A percentile compares a stretch with the other conserved stretches of the same genome.
These are phyloP conservation scores for Microsporum ferrugineum DNA, from an alignment of 2,329 filamentous ascomycete species.

Conservation along the genomic window DNA sequence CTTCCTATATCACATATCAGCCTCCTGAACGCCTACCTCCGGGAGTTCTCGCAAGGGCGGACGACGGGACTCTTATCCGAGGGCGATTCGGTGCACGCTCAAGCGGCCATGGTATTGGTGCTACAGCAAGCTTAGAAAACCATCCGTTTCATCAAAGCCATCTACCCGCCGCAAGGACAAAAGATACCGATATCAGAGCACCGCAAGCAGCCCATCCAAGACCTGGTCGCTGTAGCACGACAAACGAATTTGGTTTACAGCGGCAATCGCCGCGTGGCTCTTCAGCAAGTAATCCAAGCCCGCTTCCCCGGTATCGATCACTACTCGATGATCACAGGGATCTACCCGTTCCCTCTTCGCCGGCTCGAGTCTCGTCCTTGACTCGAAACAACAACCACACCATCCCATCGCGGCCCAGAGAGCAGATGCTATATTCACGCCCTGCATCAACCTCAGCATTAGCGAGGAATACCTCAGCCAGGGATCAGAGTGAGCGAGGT, in stretches of 20 bases:
- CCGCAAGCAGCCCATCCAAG: neutral
- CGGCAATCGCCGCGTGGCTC: neutral
- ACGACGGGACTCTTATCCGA: slow-evolving; percentile 32
- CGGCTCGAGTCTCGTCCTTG: neutral
- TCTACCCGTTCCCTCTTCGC: neutral
- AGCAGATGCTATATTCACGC: neutral
- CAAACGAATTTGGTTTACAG: neutral
- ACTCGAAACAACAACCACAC: neutral
- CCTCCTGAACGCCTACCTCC: slow-evolving; percentile 12
- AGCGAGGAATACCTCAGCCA: neutral
- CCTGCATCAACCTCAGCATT: neutral
- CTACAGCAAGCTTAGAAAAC: slow-evolving; percentile 19
- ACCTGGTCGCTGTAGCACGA: neutral
- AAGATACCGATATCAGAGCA: neutral
- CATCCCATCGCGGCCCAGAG: neutral
- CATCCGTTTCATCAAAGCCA: slow-evolving; percentile 27
- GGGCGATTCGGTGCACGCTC: slow-evolving; percentile 31
- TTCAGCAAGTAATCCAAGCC: neutral
- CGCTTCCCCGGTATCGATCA: neutral
- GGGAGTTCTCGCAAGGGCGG: slow-evolving; percentile 26
- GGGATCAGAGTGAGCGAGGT: neutral
- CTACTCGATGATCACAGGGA: neutral
- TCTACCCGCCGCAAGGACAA: slow-evolving; percentile 18
- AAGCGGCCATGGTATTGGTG: slow-evolving; percentile 31
- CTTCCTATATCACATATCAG: slow-evolving; percentile 19